Conservation (phyloP, 1,284 basidiomycete genomes). For the Caloboletus inedulis region DNA sequence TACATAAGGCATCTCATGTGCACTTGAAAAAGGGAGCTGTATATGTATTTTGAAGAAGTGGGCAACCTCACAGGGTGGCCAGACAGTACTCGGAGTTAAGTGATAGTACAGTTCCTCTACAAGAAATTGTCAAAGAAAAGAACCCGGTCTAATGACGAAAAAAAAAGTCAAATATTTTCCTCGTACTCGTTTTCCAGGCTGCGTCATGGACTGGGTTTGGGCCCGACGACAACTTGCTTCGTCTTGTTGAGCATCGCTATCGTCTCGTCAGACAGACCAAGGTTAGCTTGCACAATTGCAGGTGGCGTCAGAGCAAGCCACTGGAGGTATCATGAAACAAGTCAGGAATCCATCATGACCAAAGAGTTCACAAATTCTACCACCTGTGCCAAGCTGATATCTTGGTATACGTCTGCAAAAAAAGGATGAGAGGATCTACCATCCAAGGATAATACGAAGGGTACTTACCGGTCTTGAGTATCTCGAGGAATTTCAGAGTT, state of each 20-base stretch:
- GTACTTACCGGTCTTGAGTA: conserved; percentile 50
- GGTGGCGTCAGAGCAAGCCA: conserved; percentile 54
- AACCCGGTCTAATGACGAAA: background rate
- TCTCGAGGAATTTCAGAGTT: conserved; percentile 54
- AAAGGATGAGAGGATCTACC: background rate
- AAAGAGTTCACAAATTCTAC: conserved; percentile 39
- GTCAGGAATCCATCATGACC: background rate
- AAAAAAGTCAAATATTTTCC: background rate
- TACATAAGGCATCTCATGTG: no score
- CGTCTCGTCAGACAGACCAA: conserved; percentile 42
- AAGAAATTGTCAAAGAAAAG: background rate
- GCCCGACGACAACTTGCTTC: conserved; percentile 32
- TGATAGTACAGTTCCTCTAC: no score
- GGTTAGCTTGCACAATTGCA: conserved; percentile 48
- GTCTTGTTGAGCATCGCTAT: conserved; percentile 36
- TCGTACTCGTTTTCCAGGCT: background rate
- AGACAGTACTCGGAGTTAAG: no score
- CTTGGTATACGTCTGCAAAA: conserved; percentile 41
- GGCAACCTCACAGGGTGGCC: no score
- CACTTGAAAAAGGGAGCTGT: no score
- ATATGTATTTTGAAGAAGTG: no score
- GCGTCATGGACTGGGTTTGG: conserved; percentile 1
- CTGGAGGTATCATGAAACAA: conserved; percentile 23
- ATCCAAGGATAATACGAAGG: background rate
- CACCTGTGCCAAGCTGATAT: conserved; percentile 59